Percentiles rank a stretch among this genome's conserved stretches.
These are phyloP conservation scores for Hirsutella minnesotensis DNA, from an alignment of 2,329 filamentous ascomycete species.

Conservation along the genomic window DNA sequence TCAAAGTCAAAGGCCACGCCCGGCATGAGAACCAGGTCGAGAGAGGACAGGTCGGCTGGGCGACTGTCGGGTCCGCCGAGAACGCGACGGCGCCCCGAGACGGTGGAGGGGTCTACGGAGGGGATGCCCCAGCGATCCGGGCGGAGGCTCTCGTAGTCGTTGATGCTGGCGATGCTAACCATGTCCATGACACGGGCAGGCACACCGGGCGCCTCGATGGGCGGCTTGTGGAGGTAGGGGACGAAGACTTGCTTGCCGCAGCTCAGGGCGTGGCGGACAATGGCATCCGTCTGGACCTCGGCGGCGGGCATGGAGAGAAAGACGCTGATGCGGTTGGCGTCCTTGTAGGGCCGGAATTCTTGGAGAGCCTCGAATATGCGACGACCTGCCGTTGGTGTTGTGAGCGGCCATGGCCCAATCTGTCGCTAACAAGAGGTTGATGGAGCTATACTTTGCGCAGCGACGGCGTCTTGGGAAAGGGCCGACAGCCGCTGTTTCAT, in stretches of 20 bases:
- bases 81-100: constrained; percentile 57
- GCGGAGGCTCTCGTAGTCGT: constrained; percentile 67
- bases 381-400: constrained; percentile 37
- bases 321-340: constrained; percentile 66
- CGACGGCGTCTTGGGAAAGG: constrained; percentile 50
- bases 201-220: constrained; percentile 32
- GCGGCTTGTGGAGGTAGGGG: constrained; percentile 67
- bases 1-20: constrained; percentile 80
- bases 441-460: constrained; percentile 53
- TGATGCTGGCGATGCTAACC: constrained; percentile 61
- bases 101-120: constrained; percentile 56
- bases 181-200: constrained; percentile 81
- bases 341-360: constrained; percentile 59
- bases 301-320: constrained; percentile 87
- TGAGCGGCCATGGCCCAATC: background rate
- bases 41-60: constrained; percentile 28
- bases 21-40: constrained; percentile 85
- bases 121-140: constrained; percentile 91
- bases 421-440: background rate
- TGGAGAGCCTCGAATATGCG: constrained; percentile 53
- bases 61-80: constrained; percentile 42
- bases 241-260: constrained; percentile 80
- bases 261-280: constrained; percentile 69
- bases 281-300: constrained; percentile 73
- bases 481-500: constrained; percentile 56